phyloP scores from a whole-genome alignment of 2,329 filamentous ascomycete species.

The Ceratocystis cubensis region DNA sequence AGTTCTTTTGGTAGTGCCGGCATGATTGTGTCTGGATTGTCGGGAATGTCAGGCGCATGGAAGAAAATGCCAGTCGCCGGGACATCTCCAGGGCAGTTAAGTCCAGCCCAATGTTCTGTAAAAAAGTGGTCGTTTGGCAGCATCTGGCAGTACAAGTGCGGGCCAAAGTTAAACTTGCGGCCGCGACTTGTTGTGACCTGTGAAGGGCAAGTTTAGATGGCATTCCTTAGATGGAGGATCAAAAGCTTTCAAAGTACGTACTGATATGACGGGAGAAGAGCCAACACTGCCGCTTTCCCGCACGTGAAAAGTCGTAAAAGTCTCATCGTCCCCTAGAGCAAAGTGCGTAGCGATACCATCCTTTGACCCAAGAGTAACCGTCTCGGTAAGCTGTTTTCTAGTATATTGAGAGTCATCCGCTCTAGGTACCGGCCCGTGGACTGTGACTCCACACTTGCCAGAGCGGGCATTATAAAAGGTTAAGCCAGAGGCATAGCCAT shows the following conservation, averaged over 20 bases:
- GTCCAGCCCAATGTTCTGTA: constrained; percentile 16
- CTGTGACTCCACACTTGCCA: constrained; percentile 18
- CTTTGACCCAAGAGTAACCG: constrained; percentile 4
- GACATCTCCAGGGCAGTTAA: constrained; percentile 11
- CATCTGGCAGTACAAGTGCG: constrained; percentile 18
- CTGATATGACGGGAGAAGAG: constrained; percentile 16
- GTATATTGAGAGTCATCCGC: not conserved
- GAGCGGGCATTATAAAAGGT: constrained; percentile 17
- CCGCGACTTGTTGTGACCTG: constrained; percentile 10
- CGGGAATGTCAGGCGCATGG: constrained; percentile 14
- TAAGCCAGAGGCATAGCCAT: constrained; percentile 18
- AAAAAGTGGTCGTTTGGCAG: constrained; percentile 18
- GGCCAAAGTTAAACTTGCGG: constrained; percentile 18
- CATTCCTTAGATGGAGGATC: not conserved
- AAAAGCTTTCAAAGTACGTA: not conserved
- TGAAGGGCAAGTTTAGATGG: not conserved
- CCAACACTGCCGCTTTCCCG: constrained; percentile 15
- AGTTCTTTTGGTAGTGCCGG: constrained; percentile 17
- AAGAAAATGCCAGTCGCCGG: constrained; percentile 17
- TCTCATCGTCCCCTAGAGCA: constrained; percentile 7
- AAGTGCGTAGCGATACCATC: constrained; percentile 19
- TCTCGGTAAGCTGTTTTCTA: not conserved
- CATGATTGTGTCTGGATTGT: constrained; percentile 12
- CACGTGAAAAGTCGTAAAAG: constrained; percentile 13
- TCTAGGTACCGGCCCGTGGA: constrained; percentile 12